Evolutionary conservation across 2,329 filamentous ascomycete species (phyloP), one percentile per base, ranked within the genome.

Genomic region (Hypoxylon sp.): DNA sequence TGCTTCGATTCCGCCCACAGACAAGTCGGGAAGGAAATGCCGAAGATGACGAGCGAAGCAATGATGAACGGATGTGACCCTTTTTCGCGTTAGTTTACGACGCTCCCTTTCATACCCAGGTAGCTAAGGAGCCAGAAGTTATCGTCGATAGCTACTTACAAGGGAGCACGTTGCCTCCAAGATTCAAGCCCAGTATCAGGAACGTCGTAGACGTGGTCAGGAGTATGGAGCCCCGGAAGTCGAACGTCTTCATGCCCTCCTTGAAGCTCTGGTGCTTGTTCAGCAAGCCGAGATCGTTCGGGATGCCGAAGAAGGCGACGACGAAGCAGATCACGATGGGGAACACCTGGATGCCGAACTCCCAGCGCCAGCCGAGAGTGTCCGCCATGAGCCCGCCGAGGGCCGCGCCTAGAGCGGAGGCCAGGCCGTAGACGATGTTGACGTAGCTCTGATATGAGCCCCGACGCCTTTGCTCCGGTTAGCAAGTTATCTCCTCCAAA

Each of bases 371-470:
- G 28, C 91, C 91, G 1, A 93, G 77, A 32, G 80, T 82, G 72
- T 93, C 90, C 22, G 89, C 89, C 73, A 93, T 86, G 54, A 88
- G 82, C 1, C 91, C 91, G 12, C 91, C 91, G 5, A 91, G 81
- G 0, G 90, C 90, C 1, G 90, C 90, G 2, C 91, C 91, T 2
- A 87, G 79, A 5, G 85, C 82, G 2, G 84, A 81, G 0, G 81
- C 85, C n/a, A 82, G 63, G 1, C 89, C 90, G 70, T 85, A 91
- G 50, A 85, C 82, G 46, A 91, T 81, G 73, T 92, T 90, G 72
- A 91, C 85, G 69, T 89, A 88, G 12, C 89, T 89, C 75, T 94
- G 91, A 70, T 91, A 94, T 3, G 85, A 85, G 2, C 91, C 90
- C n/a, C 91, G 82, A 20, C 77, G 78, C 71, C 78, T 81, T 46